phyloP scores from a whole-genome alignment of 192 early-diverging fungal species.

The Umbelopsis vinacea region DNA sequence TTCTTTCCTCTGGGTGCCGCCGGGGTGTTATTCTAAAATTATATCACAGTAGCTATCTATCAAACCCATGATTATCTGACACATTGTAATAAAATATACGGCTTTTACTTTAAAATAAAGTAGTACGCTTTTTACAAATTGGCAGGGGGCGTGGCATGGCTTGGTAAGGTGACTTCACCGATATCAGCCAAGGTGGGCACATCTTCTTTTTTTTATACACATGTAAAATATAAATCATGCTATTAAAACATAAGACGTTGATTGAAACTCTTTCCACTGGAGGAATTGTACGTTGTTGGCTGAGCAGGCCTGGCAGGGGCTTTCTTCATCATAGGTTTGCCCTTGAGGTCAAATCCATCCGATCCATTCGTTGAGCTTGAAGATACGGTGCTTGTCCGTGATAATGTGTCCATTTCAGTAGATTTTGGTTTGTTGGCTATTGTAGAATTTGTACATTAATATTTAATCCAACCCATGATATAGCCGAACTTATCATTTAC shows the following conservation, averaged over 20 bases:
- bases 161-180: too few relatives aligned
- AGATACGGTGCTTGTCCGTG: conserved; percentile 12
- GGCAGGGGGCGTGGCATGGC: too few relatives aligned
- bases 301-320: background rate
- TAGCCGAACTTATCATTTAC: background rate
- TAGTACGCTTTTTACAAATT: too few relatives aligned
- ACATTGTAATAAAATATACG: too few relatives aligned
- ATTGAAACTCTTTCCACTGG: background rate
- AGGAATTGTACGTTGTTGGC: background rate
- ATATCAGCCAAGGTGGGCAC: too few relatives aligned
- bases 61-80: too few relatives aligned
- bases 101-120: too few relatives aligned
- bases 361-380: conserved; percentile 3
- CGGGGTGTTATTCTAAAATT: too few relatives aligned
- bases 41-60: too few relatives aligned
- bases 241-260: too few relatives aligned
- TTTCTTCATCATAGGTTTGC: conserved; percentile 2
- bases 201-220: background rate
- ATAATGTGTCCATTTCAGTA: background rate
- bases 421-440: conserved; percentile 9
- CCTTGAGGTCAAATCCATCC: conserved; percentile 11
- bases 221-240: background rate
- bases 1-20: too few relatives aligned
- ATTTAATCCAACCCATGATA: background rate
- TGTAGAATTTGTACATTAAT: background rate